phyloP scores from a whole-genome alignment of 768 basidiomycete genomes.

The Thelephora aurantiotincta region DNA sequence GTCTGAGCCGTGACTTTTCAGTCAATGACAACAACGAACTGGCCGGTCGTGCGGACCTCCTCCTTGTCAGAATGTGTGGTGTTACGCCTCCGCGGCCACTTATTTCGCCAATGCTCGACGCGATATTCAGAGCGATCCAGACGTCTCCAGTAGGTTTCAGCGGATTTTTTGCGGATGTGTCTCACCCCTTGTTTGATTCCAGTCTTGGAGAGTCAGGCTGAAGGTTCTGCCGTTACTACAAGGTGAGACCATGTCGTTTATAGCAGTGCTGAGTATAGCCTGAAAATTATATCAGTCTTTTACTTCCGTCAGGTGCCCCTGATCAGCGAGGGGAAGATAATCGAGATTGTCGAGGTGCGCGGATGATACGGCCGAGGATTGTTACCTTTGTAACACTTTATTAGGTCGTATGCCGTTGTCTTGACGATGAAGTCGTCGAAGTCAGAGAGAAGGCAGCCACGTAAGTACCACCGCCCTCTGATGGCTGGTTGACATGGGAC shows the following conservation, averaged over 20 bases:
- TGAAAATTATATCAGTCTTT: not conserved
- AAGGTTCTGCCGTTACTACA: slow-evolving; percentile 80
- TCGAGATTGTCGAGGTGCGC: slow-evolving; percentile 66
- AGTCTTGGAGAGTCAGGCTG: slow-evolving; percentile 83
- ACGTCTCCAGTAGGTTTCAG: slow-evolving; percentile 45
- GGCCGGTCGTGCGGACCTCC: slow-evolving; percentile 42
- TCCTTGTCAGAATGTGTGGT: slow-evolving; percentile 77
- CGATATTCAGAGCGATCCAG: slow-evolving; percentile 65
- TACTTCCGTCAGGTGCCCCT: slow-evolving; percentile 80
- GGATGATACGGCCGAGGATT: slow-evolving; percentile 5
- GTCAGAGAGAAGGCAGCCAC: slow-evolving; percentile 83
- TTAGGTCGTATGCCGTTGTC: slow-evolving; percentile 64
- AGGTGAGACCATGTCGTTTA: slow-evolving; percentile 22
- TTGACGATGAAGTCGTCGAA: slow-evolving; percentile 81
- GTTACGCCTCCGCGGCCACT: slow-evolving; percentile 63
- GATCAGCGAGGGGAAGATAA: slow-evolving; percentile 59
- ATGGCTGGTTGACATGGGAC: not conserved
- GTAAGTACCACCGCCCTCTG: slow-evolving; percentile 25
- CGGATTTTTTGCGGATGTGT: not conserved
- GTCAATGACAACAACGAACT: slow-evolving; percentile 69
- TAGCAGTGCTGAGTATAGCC: not conserved
- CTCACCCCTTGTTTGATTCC: slow-evolving; percentile 5
- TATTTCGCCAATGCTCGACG: slow-evolving; percentile 52
- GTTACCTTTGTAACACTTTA: slow-evolving; percentile 1
- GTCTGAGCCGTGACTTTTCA: slow-evolving; percentile 11